Evolutionary conservation across 2,329 filamentous ascomycete species (phyloP), one percentile per base, ranked within the genome.

Genomic region (Stachybotrys elegans): DNA sequence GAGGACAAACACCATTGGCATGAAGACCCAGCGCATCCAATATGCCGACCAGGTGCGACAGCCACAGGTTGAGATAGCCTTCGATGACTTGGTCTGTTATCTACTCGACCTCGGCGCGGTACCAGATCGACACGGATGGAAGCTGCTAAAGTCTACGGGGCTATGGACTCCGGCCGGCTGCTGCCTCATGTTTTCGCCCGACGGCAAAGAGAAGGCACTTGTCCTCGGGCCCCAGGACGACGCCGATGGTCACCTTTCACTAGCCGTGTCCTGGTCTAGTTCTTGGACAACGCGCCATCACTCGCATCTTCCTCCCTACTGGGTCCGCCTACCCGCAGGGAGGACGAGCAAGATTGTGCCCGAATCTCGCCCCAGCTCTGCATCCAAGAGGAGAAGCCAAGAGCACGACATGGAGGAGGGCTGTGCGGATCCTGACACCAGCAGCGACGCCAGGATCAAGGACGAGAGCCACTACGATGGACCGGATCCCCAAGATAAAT

Each of bases 31-130:
- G 62, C 70, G 81, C 25, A 69, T 84, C 31, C 79, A 84, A 57
- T 85, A 84, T 51, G 75, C 72, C 8, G 73, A 77, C 43, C 73
- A 77, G 56, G 63, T 77, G 7, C 66, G 73, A 7, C 73, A 76
- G 57, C 73, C 73, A 0, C 73, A 76, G 56, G 73, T 73, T 14
- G 73, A 76, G 22, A 61, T 75, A 2, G 65, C 61, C 1, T 82
- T 85, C 52, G 76, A 81, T 46, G 75, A 81, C 49, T 62, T 86
- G 4, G 62, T 85, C 1, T 73, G 70, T 21, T 84, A 84, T 47
- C 61, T 85, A 27, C 60, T 85, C 2, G 81, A 85, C 56, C 66
- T 83, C 8, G 82, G 82, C 3, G 81, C 81, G 2, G 66, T 81
- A 3, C 79, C 80, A 0, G 76, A 82, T 45, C 59, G 75, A 0